A percentile compares a stretch with the other conserved stretches of the same genome.
Evolutionary conservation across 2,329 filamentous ascomycete species (phyloP).

Genomic region (Thermochaetoides dissita): DNA sequence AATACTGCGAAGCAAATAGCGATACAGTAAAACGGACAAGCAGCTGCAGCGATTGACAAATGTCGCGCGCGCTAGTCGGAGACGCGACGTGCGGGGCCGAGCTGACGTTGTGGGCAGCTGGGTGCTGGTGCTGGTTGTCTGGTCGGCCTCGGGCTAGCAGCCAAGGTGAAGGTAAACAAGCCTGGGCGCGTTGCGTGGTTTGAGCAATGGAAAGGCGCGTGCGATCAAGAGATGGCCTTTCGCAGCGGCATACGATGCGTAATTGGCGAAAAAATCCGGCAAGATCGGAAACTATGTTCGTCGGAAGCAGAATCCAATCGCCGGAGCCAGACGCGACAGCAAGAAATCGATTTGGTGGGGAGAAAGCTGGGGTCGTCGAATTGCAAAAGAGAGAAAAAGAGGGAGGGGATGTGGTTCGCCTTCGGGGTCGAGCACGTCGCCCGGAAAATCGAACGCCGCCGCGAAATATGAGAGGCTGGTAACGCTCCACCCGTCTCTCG

Average conservation of each 20-base stretch:
- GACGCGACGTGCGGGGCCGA: conserved; percentile 6
- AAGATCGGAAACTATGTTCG: conserved; percentile 1
- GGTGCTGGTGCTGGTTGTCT: too few relatives aligned
- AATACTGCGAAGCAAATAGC: conserved; percentile 3
- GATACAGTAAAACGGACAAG: background rate
- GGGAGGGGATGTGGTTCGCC: conserved; percentile 5
- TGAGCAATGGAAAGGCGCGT: conserved; percentile 9
- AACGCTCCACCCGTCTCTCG: too few relatives aligned
- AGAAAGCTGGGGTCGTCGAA: conserved; percentile 7
- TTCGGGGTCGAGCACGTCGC: conserved; percentile 4
- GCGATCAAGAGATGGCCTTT: background rate
- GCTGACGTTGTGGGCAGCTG: conserved; percentile 5
- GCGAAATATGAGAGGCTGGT: conserved; percentile 18
- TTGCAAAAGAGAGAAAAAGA: conserved; percentile 4
- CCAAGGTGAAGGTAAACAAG: conserved; percentile 13
- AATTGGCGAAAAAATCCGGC: conserved; percentile 2
- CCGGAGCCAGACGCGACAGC: conserved; percentile 14
- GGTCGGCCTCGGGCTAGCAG: too few relatives aligned
- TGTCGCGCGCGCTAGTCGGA: conserved; percentile 2
- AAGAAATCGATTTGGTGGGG: conserved; percentile 10
- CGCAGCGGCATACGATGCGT: conserved; percentile 1
- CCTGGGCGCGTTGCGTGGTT: conserved; percentile 12
- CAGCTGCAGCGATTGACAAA: background rate
- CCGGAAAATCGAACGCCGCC: conserved; percentile 9
- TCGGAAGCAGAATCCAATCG: conserved; percentile 8